phyloP scores from a whole-genome alignment of 148 eudicot species.

The Amaranthus palmeri region DNA sequence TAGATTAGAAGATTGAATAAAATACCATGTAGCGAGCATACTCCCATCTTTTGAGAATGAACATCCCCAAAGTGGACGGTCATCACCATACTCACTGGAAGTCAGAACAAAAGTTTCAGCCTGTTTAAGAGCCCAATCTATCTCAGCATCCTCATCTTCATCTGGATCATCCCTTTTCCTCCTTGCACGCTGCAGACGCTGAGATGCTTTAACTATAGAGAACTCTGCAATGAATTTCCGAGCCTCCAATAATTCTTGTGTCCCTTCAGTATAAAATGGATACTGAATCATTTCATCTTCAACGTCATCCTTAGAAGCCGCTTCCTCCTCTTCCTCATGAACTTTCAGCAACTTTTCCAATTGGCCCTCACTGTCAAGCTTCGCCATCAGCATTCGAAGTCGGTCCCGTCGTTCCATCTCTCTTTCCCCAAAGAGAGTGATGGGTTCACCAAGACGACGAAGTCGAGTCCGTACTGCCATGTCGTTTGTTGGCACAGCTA shows the following conservation, averaged over 20 bases:
- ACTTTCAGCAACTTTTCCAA: constrained; percentile 86
- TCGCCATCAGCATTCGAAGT: constrained; percentile 80
- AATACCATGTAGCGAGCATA: constrained; percentile 85
- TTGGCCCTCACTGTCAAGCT: constrained; percentile 86
- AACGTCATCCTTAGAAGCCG: constrained; percentile 40
- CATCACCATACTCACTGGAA: constrained; percentile 91
- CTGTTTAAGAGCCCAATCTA: constrained; percentile 68
- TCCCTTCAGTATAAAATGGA: constrained; percentile 87
- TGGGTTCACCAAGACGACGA: constrained; percentile 78
- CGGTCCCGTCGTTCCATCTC: constrained; percentile 98
- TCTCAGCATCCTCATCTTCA: constrained; percentile 90
- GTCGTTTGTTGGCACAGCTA: constrained; percentile 92
- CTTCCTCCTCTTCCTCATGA: constrained; percentile 83
- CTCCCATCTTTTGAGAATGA: constrained; percentile 72
- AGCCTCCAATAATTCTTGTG: constrained; percentile 52
- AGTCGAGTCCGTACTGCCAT: constrained; percentile 75
- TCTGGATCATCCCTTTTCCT: constrained; percentile 88
- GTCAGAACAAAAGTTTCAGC: constrained; percentile 60
- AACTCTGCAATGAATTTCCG: constrained; percentile 60
- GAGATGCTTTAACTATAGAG: constrained; percentile 58
- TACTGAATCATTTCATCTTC: constrained; percentile 67
- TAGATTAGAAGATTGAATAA: constrained; percentile 3
- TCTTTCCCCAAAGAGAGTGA: constrained; percentile 85
- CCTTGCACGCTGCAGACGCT: constrained; percentile 64
- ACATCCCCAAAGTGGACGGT: constrained; percentile 81